These are phyloP conservation scores for Phallus indusiatus DNA, from an alignment of 768 basidiomycete genomes.

Conservation along the genomic window DNA sequence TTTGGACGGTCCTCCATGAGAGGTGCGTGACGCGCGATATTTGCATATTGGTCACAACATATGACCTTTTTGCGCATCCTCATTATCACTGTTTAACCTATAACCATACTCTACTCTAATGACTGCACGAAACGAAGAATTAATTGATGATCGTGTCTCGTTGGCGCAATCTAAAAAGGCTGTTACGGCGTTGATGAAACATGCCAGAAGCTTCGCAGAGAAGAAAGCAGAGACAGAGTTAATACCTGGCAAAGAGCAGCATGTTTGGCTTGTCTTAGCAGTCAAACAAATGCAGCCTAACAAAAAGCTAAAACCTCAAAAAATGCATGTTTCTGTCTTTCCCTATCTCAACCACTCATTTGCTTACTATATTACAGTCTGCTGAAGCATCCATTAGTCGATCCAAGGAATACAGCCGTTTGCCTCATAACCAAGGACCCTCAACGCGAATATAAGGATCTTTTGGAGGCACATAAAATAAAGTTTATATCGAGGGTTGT, in stretches of 20 bases:
- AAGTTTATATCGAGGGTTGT: conserved; percentile 90
- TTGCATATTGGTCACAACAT: too few relatives aligned
- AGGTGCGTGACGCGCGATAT: neutral
- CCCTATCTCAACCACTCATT: neutral
- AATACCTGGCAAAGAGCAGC: conserved; percentile 67
- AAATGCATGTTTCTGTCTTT: conserved; percentile 52
- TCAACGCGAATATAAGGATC: conserved; percentile 92
- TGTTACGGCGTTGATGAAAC: conserved; percentile 63
- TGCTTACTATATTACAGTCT: conserved; percentile 35
- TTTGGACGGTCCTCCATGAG: conserved; percentile 70
- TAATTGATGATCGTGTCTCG: conserved; percentile 67
- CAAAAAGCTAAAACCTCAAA: conserved; percentile 69
- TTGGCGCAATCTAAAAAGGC: conserved; percentile 67
- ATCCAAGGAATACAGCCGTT: conserved; percentile 69
- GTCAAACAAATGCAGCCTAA: conserved; percentile 74
- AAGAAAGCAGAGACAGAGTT: conserved; percentile 67
- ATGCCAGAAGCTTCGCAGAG: conserved; percentile 55
- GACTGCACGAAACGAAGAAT: conserved; percentile 18
- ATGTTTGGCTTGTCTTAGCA: conserved; percentile 82
- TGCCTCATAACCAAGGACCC: conserved; percentile 96
- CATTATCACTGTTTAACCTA: too few relatives aligned
- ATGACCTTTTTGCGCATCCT: too few relatives aligned
- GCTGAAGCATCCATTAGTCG: conserved; percentile 72
- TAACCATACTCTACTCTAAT: too few relatives aligned
- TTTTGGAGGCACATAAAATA: conserved; percentile 66